These are phyloP conservation scores for Populus davidiana DNA, from an alignment of 345 rosid genomes.

Conservation along the genomic window DNA sequence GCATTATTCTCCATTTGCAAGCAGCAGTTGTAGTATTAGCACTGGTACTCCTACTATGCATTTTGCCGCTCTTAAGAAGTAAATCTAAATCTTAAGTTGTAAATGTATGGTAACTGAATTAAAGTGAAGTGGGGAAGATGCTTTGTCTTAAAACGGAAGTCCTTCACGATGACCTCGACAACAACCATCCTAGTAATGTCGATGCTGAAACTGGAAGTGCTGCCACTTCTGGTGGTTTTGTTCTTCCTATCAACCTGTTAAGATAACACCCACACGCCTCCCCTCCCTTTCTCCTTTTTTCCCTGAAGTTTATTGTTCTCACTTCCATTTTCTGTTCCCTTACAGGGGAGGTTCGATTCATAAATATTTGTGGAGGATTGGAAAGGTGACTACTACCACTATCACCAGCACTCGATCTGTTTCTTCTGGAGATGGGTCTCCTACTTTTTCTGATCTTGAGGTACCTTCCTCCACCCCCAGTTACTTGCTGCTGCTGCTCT, in stretches of 20 bases:
- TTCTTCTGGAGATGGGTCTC: conserved; percentile 20
- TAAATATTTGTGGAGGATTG: conserved; percentile 20
- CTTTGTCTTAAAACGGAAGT: conserved; percentile 31
- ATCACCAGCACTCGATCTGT: conserved; percentile 15
- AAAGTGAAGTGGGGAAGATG: neutral
- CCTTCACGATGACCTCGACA: conserved; percentile 17
- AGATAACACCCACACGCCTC: neutral
- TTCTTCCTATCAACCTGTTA: conserved; percentile 26
- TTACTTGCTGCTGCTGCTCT: neutral
- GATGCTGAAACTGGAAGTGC: neutral
- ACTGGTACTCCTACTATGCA: too few relatives aligned
- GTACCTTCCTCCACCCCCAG: conserved; percentile 1
- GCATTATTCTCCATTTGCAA: too few relatives aligned
- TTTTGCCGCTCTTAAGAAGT: too few relatives aligned
- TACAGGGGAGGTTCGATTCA: conserved; percentile 29
- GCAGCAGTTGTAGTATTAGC: too few relatives aligned
- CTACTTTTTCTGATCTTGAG: conserved; percentile 20
- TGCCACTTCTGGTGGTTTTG: conserved; percentile 12
- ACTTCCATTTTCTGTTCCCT: neutral
- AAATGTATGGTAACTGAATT: too few relatives aligned
- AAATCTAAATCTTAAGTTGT: too few relatives aligned
- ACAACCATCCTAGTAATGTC: neutral
- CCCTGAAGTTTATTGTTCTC: neutral
- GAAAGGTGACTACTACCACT: neutral
- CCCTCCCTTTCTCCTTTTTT: neutral